Percentiles rank a stretch among this genome's conserved stretches.
Conservation (phyloP, 2,329 filamentous ascomycete genomes). For the Fusarium stilboides region DNA sequence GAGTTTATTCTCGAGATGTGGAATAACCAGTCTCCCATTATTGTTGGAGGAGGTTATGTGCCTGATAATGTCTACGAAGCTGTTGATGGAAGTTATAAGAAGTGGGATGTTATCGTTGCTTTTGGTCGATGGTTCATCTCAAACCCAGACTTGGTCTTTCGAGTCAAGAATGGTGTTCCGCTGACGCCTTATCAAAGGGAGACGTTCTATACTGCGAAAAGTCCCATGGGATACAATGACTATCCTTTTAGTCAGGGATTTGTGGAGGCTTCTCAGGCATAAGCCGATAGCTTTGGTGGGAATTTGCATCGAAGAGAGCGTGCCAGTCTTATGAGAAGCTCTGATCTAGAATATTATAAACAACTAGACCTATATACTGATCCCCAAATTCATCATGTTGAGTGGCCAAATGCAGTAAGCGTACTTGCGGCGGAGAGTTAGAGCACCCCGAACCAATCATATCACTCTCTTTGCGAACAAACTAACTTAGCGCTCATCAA, state of each 20-base stretch:
- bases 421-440: no score
- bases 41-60: conserved; percentile 53
- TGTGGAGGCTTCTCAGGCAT: not conserved
- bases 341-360: no score
- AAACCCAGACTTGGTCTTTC: conserved; percentile 57
- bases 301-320: not conserved
- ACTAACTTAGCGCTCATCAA: no score
- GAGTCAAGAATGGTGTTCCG: conserved; percentile 56
- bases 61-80: conserved; percentile 45
- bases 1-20: conserved; percentile 54
- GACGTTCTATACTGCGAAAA: conserved; percentile 57
- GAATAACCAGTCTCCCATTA: conserved; percentile 52
- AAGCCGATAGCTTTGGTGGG: fast-evolving
- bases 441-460: no score
- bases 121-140: conserved; percentile 56
- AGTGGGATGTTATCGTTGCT: conserved; percentile 48
- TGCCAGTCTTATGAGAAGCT: no score
- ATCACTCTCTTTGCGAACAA: no score
- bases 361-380: no score
- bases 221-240: conserved; percentile 50
- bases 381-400: no score
- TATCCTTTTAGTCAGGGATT: conserved; percentile 50
- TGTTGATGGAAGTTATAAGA: conserved; percentile 46
- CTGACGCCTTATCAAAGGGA: conserved; percentile 57
- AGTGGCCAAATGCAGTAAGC: no score